These are phyloP conservation scores for Filobasidium wieringae DNA, from an alignment of 768 basidiomycete genomes.

Conservation along the genomic window DNA sequence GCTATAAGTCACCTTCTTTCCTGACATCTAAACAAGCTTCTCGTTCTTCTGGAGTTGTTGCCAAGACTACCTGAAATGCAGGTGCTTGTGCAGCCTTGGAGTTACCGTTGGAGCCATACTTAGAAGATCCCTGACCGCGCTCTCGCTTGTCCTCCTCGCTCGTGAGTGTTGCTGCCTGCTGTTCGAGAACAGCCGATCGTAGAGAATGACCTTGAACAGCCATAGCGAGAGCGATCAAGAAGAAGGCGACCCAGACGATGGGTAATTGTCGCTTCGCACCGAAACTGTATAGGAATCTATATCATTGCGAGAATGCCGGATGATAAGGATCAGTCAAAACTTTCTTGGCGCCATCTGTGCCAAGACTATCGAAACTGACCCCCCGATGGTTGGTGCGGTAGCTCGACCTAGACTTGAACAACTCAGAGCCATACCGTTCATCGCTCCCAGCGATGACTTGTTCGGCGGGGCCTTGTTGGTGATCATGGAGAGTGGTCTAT, in stretches of 20 bases:
- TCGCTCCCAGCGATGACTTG: background rate
- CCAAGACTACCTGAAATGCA: background rate
- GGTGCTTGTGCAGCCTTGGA: background rate
- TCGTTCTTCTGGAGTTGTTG: slow-evolving; percentile 19
- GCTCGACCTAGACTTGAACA: background rate
- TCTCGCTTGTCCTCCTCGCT: background rate
- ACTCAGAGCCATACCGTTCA: background rate
- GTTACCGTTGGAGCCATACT: background rate
- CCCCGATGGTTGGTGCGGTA: background rate
- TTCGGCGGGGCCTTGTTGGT: background rate
- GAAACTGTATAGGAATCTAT: background rate
- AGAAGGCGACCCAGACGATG: background rate
- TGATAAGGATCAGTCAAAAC: too few species aligned
- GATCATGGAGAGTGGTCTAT: background rate
- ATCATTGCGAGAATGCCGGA: too few species aligned
- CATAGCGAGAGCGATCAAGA: background rate
- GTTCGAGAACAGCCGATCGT: background rate
- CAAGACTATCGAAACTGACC: background rate
- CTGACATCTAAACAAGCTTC: slow-evolving; percentile 33
- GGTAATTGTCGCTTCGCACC: background rate
- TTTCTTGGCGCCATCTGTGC: too few species aligned
- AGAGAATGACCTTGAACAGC: background rate
- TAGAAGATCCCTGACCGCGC: background rate
- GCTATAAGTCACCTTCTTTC: slow-evolving; percentile 28
- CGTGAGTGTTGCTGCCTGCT: too few species aligned